Base-by-base conservation (phyloP, 2,329 filamentous ascomycete genomes). In the Neonectria magnoliae region DNA sequence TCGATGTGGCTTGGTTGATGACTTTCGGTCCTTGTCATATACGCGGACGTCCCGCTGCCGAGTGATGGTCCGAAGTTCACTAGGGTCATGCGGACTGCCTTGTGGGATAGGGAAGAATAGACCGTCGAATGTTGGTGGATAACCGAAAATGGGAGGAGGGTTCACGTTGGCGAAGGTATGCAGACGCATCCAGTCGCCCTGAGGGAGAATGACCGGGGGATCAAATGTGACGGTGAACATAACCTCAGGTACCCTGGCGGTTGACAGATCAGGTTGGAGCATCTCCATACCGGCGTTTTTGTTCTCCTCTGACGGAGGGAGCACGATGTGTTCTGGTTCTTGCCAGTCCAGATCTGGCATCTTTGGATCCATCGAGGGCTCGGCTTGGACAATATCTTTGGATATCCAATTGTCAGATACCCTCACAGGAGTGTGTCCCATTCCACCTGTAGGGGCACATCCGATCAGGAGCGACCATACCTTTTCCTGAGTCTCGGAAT, bases 351-450 rank as follows among this genome's bases (percentile, higher is more conserved):
- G 76, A 36, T 88, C 79, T 70, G 65, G 78, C 74, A 67, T 83
- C 81, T 66, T 82, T 76, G 72, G 79, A 27, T 75, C 69, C 5
- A 76, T 82, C 9, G 78, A 82, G 44, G 80, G 81, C 67, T 82
- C 78, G 2, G 83, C 75, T 71, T 91, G 92, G 73, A 88, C 83
- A n/a, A 93, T 83, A 2, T 84, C 80, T 27, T 89, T 84, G 9
- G 90, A 89, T 55, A 96, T 87, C 93, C 93, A 96, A 59, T 88
- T 83, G 63, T 91, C 85, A 1, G 92, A 93, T 41, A 93, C 85
- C 18, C 92, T 87, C 25, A 94, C 85, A 0, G 92, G 87, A 1
- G 85, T 80, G 87, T 85, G 48, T 76, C 78, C 71, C 75, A 84
- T 69, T 5, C 79, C 77, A 47, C 81, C 78, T 27, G 84, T 76